Conservation (phyloP, 2,329 filamentous ascomycete species). For the Arthrobotrys sinensis region DNA sequence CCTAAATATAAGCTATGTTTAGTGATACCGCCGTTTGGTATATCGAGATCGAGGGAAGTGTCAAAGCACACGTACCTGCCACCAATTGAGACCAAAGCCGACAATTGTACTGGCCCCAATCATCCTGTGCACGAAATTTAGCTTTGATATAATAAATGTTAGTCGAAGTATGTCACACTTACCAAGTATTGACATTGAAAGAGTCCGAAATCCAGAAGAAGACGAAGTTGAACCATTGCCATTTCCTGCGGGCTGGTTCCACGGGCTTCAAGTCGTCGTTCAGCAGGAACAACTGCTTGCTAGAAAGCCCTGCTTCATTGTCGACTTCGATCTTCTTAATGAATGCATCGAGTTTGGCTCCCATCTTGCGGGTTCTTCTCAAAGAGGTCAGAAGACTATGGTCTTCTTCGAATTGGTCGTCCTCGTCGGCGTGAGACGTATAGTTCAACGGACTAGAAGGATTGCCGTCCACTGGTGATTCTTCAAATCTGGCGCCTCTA, state of each 20-base stretch:
- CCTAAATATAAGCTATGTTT: constrained; percentile 17
- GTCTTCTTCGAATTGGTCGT: constrained; percentile 49
- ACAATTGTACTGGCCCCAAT: constrained; percentile 93
- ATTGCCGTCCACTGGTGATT: constrained; percentile 3
- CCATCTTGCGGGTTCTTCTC: constrained; percentile 33
- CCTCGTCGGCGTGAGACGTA: constrained; percentile 37
- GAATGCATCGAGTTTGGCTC: constrained; percentile 53
- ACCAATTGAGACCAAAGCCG: constrained; percentile 84
- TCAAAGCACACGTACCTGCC: constrained; percentile 75
- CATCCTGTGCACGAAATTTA: constrained; percentile 70
- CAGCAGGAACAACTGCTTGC: constrained; percentile 85
- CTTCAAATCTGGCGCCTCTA: constrained; percentile 11
- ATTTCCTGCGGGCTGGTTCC: constrained; percentile 83
- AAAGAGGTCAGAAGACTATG: constrained; percentile 37
- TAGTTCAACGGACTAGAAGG: constrained; percentile 11
- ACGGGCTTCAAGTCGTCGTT: constrained; percentile 86
- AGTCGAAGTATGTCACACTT: constrained; percentile 62
- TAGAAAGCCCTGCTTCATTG: constrained; percentile 81
- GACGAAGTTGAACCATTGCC: constrained; percentile 89
- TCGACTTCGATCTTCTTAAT: constrained; percentile 78
- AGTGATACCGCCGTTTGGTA: neutral
- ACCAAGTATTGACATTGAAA: constrained; percentile 77
- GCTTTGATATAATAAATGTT: constrained; percentile 2
- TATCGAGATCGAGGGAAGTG: neutral
- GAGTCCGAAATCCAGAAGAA: constrained; percentile 89